Evolutionary conservation across 2,329 filamentous ascomycete genomes (phyloP), one percentile per base, ranked within the genome.

Genomic region (Neopestalotiopsis sp.): DNA sequence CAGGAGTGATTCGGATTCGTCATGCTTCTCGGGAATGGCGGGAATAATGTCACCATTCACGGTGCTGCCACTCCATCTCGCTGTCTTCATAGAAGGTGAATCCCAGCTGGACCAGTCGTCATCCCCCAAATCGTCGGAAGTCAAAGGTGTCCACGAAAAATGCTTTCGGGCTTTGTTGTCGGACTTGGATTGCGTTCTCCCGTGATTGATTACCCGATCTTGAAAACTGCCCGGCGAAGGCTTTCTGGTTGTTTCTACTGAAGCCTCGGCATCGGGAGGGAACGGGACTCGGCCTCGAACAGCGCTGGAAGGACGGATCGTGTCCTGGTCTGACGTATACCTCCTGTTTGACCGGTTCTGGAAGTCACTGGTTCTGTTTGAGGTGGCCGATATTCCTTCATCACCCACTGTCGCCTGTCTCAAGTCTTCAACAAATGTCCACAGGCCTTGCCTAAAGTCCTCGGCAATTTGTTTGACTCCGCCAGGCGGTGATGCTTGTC

Each of bases 341-440:
- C 70, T 71, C 70, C 70, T 74, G 40, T 68, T 70, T 6, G 71
- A 67, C 32, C 77, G 74, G 3, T 74, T 67, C 69, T 71, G 67
- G 76, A 77, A 76, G 65, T 76, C 79, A 69, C 72, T 78, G 69
- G 78, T 81, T 59, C 80, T 73, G 69, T 81, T 75, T 56, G 75
- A 77, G n/a, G 76, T 79, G 14, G 89, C 91, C 70, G 85, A 90
- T 71, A 94, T 89, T 17, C 91, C 93, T 82, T 99, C 96, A 67
- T 99, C 96, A 30, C 96, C 96, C 6, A 99, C 94, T 0, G 96
- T 97, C 14, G 95, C 97, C 81, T 98, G 96, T 73, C 95, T 89
- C 62, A 99, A 90, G 77, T 99, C 96, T 78, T 98, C 96, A 69
- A 97, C 90, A 80, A 99, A 99, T 1, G 94, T 97, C 90, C 93